Base-by-base conservation (phyloP, 2,329 filamentous ascomycete genomes). In the Thelonectria olida region DNA sequence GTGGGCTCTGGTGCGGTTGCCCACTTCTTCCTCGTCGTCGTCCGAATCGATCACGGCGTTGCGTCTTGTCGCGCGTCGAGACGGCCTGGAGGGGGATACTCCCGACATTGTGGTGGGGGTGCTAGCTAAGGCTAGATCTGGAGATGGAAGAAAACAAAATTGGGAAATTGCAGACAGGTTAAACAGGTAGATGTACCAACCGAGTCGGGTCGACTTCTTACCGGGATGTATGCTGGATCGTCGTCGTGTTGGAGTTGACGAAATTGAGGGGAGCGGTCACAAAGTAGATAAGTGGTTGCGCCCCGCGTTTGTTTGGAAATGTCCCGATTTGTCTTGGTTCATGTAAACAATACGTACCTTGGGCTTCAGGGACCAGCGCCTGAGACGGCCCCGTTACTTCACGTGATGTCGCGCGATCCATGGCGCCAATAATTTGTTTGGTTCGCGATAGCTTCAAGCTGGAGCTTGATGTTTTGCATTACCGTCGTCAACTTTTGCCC, bases 21-120 rank as follows among this genome's bases (percentile, higher is more conserved):
- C 81, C 38, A 84, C 78, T 55, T 87, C 82, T 65, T 91, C 88
- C 58, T 93, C 91, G 60, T 96, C 92, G 41, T 95, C 92, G 8
- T 34, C 31, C 31, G 89, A 93, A 67, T 96, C 93, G 61, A 94
- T 81, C 48, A 96, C 84, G 51, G 90, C 87, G 69, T 89, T 91
- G 70, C 90, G 88, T 73, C 92, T 87, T 53, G 90, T 77, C 36
- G 80, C 76, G 73, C 78, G 78, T 71, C 79, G 71, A 54, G 77
- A 72, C 50, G 77, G 73, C 57, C 79, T 78, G 54, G 80, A 74
- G 45, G 75, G 71, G 38, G 73, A 68, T 25, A 72, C 54, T 23
- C 71, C 68, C 55, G 75, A 75, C 74, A 78, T 78, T 65, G 49
- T 67, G 54, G 44, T 54, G 62, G 45, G 44, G 34, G 36, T n/a